Evolutionary conservation across 1,139 yeast species (phyloP).

Genomic region (Kluyveromyces marxianus): DNA sequence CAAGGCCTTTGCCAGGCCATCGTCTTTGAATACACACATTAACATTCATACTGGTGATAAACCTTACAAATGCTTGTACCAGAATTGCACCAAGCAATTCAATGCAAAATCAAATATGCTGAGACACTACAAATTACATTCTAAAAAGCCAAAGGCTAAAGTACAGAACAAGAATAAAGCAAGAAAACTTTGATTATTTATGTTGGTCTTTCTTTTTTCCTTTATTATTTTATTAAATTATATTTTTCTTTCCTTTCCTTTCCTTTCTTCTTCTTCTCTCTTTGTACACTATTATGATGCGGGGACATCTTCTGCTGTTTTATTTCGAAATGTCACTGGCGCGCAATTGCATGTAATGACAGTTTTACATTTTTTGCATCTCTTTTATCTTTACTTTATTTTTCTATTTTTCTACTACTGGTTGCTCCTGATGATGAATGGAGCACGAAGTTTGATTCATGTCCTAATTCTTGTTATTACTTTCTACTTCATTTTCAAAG

Average conservation of each 20-base stretch:
- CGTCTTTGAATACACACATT: conserved; percentile 71
- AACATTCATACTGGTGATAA: conserved; percentile 85
- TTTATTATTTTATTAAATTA: too few relatives aligned
- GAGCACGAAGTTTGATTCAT: too few relatives aligned
- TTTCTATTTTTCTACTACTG: neutral
- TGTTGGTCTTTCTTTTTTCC: too few relatives aligned
- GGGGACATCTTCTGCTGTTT: neutral
- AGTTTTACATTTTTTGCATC: neutral
- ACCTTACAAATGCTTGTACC: conserved; percentile 62
- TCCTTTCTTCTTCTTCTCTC: too few relatives aligned
- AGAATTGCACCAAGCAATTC: conserved; percentile 62
- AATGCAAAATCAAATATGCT: conserved; percentile 76
- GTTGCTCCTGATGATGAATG: too few relatives aligned
- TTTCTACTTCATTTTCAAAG: too few relatives aligned
- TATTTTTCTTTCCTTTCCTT: neutral
- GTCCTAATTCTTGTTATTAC: too few relatives aligned
- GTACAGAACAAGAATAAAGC: neutral
- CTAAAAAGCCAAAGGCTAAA: conserved; percentile 8
- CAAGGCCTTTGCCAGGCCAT: conserved; percentile 73
- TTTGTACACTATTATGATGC: too few relatives aligned
- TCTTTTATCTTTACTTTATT: neutral
- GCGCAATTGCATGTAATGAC: neutral
- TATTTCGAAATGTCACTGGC: neutral
- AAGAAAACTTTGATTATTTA: neutral
- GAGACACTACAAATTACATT: conserved; percentile 64